Evolutionary conservation across 164 flowering plant genomes (phyloP), one percentile per base, ranked within the genome.

Genomic region (Kingdonia uniflora): DNA sequence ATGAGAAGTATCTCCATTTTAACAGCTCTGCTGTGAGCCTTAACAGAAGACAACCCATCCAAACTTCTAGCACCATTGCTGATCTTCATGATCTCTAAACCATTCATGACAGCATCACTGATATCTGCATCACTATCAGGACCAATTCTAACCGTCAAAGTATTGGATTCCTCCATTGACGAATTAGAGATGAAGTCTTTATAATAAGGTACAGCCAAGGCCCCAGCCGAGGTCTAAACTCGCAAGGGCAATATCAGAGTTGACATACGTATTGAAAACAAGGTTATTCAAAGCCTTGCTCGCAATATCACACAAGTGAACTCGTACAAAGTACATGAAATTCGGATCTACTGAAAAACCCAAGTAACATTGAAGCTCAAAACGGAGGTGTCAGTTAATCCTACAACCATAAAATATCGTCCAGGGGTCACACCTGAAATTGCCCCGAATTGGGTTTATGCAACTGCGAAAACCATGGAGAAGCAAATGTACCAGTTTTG

Each of bases 261-360:
- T 81, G 40, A 84, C 65, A 59, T 65, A 92, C 5, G 82, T 60
- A 63, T 82, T 76, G 77, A 88, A 92, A 14, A 84, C 70, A 17
- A 92, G 76, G 46, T 6, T 54, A 57, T 82, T 77, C 56, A 81
- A 29, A 15, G 78, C 17, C 47, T 63, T 63, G 72, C 97, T 88
- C 38, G 80, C 61, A 26, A 92, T 82, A 61, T 92, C 99, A 58
- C 99, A 89, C 63, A 92, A 84, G 58, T 92, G 99, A 5, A 77
- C 68, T 44, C 99, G 70, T 22, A 92, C 72, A 50, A 92, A 73
- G 54, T 92, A 89, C 55, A 39, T 60, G 68, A 78, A 88, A 23
- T 61, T 42, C 10, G 95, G 79, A 65, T 86, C 85, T 1, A 88
- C 87, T 12, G 64, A 44, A 92, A 75, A 5, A 72, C 89, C 99